Conservation (phyloP, 2,329 filamentous ascomycete genomes). For the Aspergillus sojae region DNA sequence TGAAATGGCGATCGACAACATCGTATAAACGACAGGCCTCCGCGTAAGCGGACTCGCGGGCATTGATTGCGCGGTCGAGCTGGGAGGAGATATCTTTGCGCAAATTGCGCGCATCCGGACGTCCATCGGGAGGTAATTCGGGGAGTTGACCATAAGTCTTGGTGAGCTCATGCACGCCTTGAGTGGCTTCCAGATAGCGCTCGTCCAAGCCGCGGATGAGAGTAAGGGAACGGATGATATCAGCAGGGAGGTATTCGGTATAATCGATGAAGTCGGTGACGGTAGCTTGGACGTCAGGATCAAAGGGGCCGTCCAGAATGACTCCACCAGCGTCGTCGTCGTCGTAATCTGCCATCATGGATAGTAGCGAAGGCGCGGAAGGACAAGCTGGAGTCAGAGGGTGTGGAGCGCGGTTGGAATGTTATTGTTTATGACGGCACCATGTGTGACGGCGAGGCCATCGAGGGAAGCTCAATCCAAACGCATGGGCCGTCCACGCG, state of each 20-base stretch:
- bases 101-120: constrained; percentile 55
- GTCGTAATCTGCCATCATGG: constrained; percentile 43
- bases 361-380: constrained; percentile 9
- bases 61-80: constrained; percentile 57
- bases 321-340: constrained; percentile 47
- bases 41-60: constrained; percentile 58
- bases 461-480: constrained; percentile 18
- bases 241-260: constrained; percentile 69
- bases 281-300: constrained; percentile 67
- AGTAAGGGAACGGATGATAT: constrained; percentile 64
- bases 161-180: constrained; percentile 46
- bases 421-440: constrained; percentile 18
- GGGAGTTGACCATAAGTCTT: constrained; percentile 54
- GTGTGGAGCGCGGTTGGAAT: constrained; percentile 15
- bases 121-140: constrained; percentile 48
- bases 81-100: constrained; percentile 60
- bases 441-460: constrained; percentile 26
- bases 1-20: constrained; percentile 59
- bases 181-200: constrained; percentile 45
- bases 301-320: constrained; percentile 53
- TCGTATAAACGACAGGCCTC: constrained; percentile 61
- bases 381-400: constrained; percentile 8
- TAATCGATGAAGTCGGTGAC: constrained; percentile 70
- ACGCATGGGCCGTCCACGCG: constrained; percentile 14
- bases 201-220: constrained; percentile 58